Conservation (phyloP, 345 rosid species). For the Hibiscus tridactylites region DNA sequence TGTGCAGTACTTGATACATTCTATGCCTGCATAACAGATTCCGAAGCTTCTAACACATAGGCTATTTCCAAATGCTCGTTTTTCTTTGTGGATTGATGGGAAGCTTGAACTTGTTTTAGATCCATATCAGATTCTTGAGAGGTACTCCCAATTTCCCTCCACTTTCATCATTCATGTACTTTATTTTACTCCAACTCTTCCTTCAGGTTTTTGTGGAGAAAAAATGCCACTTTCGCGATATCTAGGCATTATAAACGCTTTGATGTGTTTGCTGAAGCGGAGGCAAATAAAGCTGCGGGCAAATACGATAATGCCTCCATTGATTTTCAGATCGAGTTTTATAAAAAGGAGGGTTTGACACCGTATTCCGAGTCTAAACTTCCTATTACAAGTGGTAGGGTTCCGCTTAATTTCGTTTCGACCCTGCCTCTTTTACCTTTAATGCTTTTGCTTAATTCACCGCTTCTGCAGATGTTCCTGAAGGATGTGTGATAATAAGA, state of each 20-base stretch:
- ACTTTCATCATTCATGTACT: neutral
- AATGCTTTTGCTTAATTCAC: constrained; percentile 1
- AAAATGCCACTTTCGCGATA: constrained; percentile 83
- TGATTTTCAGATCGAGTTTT: constrained; percentile 83
- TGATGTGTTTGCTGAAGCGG: constrained; percentile 84
- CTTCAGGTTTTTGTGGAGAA: constrained; percentile 91
- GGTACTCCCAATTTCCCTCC: constrained; percentile 29
- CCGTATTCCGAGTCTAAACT: constrained; percentile 83
- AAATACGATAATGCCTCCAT: constrained; percentile 88
- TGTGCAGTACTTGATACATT: neutral
- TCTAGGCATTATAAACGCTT: constrained; percentile 87
- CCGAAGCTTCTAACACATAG: constrained; percentile 80
- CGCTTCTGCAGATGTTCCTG: constrained; percentile 83
- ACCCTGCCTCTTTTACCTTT: neutral
- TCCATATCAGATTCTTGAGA: constrained; percentile 96
- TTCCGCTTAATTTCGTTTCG: neutral
- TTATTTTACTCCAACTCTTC: neutral
- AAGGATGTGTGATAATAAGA: constrained; percentile 91
- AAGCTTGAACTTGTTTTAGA: constrained; percentile 91
- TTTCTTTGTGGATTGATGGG: constrained; percentile 95
- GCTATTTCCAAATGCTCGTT: constrained; percentile 87
- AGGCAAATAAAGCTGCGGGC: constrained; percentile 98
- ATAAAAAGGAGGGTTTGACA: constrained; percentile 81
- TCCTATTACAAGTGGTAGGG: constrained; percentile 87
- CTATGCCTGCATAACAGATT: constrained; percentile 33